Evolutionary conservation across 2,329 filamentous ascomycete genomes (phyloP).

Genomic region (Aspergillus sp.): DNA sequence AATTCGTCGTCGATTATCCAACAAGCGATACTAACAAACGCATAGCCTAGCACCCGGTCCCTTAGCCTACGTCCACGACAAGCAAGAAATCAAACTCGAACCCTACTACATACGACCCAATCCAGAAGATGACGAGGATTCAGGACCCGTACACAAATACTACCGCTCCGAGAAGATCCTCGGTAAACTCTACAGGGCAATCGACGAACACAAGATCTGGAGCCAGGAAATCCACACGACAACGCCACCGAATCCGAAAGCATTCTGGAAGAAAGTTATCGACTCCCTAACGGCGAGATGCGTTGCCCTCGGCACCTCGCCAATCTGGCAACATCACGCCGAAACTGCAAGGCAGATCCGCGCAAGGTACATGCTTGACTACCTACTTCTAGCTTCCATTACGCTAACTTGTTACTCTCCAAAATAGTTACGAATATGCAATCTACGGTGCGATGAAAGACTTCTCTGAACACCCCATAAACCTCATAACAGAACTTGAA

Average conservation of each 20-base stretch:
- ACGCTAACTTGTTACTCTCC: neutral
- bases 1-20: neutral
- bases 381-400: neutral
- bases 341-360: slow-evolving; percentile 23
- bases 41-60: slow-evolving; percentile 32
- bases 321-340: slow-evolving; percentile 19
- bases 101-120: slow-evolving; percentile 54
- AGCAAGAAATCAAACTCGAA: slow-evolving; percentile 46
- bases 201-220: slow-evolving; percentile 70
- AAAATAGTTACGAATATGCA: slow-evolving; percentile 56
- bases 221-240: slow-evolving; percentile 21
- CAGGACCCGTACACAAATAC: slow-evolving; percentile 56
- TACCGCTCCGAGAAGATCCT: slow-evolving; percentile 72
- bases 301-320: slow-evolving; percentile 8
- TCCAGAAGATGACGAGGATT: slow-evolving; percentile 52
- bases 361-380: slow-evolving; percentile 7
- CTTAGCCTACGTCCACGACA: slow-evolving; percentile 36
- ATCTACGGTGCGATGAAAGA: slow-evolving; percentile 54
- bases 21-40: neutral
- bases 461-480: slow-evolving; percentile 46
- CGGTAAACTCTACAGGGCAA: slow-evolving; percentile 70
- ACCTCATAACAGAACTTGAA: slow-evolving; percentile 56
- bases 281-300: slow-evolving; percentile 12
- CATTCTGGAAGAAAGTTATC: slow-evolving; percentile 24
- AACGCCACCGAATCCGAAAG: slow-evolving; percentile 4